Base-by-base conservation (phyloP, 352 stramenopile species). In the Phytophthora foliorum region DNA sequence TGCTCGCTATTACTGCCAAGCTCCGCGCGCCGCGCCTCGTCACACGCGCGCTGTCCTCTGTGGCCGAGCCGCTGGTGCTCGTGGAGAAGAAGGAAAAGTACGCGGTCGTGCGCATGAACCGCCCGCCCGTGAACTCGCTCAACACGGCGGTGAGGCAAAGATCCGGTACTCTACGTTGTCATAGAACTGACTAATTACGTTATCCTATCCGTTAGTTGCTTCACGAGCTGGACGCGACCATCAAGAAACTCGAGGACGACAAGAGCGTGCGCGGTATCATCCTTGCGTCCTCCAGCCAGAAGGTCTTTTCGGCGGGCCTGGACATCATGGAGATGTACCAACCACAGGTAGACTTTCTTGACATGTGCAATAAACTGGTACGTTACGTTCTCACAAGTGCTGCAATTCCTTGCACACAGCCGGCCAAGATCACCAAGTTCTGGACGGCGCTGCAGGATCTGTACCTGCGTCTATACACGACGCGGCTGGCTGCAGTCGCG, bases 241-340 rank as follows among this genome's bases (percentile, higher is more conserved):
- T 96, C 53, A 84, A 89, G 71, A 68, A 84, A 48, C 75, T 93
- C 0, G 87, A 95, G 51, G 72, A 83, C 25, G 86, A 94, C 77
- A 94, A 94, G 72, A 80, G 55, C 29, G 61, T 93, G 57, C 82
- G 83, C 4, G 87, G 84, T 16, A 69, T 96, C 59, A 92, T 96
- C 69, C 67, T 94, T 22, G 83, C 82, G 27, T 94, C 88, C 24
- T 86, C 85, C 6, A 93, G 78, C 68, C 84, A 84, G 32, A 89
- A 83, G 53, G 71, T 98, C 17, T 98, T 99, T 64, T 97, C 80
- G 14, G 94, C 93, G 8, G 96, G 96, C 21, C 74, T 98, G 16
- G 96, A 99, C 77, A 86, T 99, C 46, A 84, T 82, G 32, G 96
- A 99, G 74, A 88, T 99, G 74, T 91, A 98, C 62, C 78, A 97